Evolutionary conservation across 352 stramenopile species (phyloP).

Genomic region (Thalassiosira mediterranea): DNA sequence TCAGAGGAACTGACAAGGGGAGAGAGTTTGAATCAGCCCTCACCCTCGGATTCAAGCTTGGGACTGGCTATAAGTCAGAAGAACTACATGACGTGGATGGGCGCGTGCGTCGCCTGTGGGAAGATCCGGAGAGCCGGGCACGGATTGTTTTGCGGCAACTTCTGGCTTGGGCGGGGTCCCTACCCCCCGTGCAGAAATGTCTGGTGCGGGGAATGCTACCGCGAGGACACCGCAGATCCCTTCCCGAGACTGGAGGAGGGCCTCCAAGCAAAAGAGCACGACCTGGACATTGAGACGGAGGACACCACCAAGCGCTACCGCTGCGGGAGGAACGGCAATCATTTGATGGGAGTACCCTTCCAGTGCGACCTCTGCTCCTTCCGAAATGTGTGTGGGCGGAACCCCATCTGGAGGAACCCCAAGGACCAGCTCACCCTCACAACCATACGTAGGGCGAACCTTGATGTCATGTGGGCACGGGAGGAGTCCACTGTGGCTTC

Average conservation of each 20-base stretch:
- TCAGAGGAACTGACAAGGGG: constrained; percentile 4
- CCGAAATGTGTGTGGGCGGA: constrained; percentile 5
- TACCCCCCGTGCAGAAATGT: constrained; percentile 47
- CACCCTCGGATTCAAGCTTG: background rate
- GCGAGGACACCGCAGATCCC: constrained; percentile 1
- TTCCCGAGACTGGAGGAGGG: constrained; percentile 11
- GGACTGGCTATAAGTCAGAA: background rate
- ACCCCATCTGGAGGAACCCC: background rate
- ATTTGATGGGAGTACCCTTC: constrained; percentile 41
- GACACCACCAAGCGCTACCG: background rate
- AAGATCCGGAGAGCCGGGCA: constrained; percentile 11
- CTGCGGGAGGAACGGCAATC: constrained; percentile 19
- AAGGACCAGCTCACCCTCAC: constrained; percentile 22
- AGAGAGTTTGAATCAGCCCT: background rate
- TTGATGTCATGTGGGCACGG: constrained; percentile 54
- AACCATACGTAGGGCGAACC: constrained; percentile 25
- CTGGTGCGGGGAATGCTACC: constrained; percentile 44
- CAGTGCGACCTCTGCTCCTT: constrained; percentile 49
- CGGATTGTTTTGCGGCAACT: constrained; percentile 59
- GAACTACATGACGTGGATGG: constrained; percentile 39
- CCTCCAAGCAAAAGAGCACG: background rate
- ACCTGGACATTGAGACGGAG: background rate
- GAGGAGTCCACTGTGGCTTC: constrained; percentile 34
- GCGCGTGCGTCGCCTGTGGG: constrained; percentile 19
- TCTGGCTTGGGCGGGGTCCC: constrained; percentile 11